Percentiles rank a stretch among this genome's conserved stretches.
phyloP scores from a whole-genome alignment of 129 eudicot species.

The Helianthus annuus region HanXRQr2.0-SUNRISE NC_035433.2:131127825-131128324 shows the following conservation, averaged over 20 bases:
- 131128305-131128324: no score
- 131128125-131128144: no score
- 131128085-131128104: background rate
- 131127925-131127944: conserved; percentile 73
- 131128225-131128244: no score
- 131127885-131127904: conserved; percentile 73
- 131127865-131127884: conserved; percentile 73
- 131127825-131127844: conserved; percentile 18
- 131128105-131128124: no score
- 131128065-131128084: conserved; percentile 58
- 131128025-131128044: conserved; percentile 86
- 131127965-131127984: conserved; percentile 71
- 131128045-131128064: conserved; percentile 84
- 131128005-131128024: conserved; percentile 94
- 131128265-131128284: no score
- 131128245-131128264: no score
- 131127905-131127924: conserved; percentile 96
- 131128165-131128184: no score
- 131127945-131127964: conserved; percentile 74
- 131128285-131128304: no score
- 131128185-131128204: no score
- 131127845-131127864: background rate
- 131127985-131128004: conserved; percentile 60
- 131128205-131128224: no score
- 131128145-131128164: no score